Evolutionary conservation across 2,329 filamentous ascomycete genomes (phyloP).

Genomic region (Ceratocystis lukuohia): DNA sequence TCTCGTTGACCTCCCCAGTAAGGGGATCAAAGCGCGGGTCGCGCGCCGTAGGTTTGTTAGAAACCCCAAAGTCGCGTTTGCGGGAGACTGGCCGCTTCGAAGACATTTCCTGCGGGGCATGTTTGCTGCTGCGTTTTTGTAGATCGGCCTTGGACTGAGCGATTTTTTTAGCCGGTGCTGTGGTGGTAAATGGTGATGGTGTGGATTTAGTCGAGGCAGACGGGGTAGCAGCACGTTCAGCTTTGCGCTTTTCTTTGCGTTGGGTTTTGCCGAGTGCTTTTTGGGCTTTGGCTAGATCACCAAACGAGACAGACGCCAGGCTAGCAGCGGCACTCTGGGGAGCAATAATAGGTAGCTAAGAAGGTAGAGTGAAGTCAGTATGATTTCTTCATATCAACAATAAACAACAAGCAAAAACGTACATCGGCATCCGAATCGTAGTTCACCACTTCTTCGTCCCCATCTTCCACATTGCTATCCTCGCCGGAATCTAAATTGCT

Average conservation of each 20-base stretch:
- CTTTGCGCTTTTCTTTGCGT: conserved; percentile 24
- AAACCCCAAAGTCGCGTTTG: conserved; percentile 50
- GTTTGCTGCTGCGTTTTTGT: conserved; percentile 45
- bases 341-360: neutral
- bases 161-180: conserved; percentile 28
- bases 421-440: conserved; percentile 19
- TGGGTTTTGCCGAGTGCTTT: conserved; percentile 39
- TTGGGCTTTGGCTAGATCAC: conserved; percentile 78
- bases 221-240: neutral
- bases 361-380: neutral
- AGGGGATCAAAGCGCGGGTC: conserved; percentile 81
- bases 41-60: conserved; percentile 46
- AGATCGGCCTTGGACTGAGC: conserved; percentile 24
- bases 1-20: conserved; percentile 38
- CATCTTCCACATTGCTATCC: conserved; percentile 25
- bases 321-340: conserved; percentile 21
- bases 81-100: conserved; percentile 75
- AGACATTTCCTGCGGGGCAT: conserved; percentile 72
- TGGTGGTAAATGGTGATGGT: conserved; percentile 20
- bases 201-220: conserved; percentile 21
- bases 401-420: neutral
- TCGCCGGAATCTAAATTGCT: conserved; percentile 25
- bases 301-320: conserved; percentile 61
- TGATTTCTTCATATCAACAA: neutral
- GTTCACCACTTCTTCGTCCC: conserved; percentile 22